Percentiles rank a stretch among this genome's conserved stretches.
phyloP scores from a whole-genome alignment of 169 alveolate genomes.

The Plasmodium gonderi region DNA sequence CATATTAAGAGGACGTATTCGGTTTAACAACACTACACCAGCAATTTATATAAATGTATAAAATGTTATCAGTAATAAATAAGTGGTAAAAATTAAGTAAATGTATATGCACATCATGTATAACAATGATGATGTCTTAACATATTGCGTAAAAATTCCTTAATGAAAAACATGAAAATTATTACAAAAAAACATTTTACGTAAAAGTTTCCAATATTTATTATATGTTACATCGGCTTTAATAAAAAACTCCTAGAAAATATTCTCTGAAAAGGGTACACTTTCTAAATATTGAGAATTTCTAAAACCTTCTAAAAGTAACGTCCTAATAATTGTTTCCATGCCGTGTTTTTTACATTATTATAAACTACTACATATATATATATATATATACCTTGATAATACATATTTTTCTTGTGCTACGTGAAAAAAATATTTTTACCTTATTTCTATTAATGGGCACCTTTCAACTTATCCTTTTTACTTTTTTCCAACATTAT shows the following conservation, averaged over 20 bases:
- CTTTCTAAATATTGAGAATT: not conserved
- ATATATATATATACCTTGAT: not conserved
- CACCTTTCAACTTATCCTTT: not conserved
- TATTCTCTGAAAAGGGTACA: not conserved
- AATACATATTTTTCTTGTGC: not conserved
- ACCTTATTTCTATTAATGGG: not conserved
- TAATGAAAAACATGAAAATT: not conserved
- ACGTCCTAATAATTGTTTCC: not conserved
- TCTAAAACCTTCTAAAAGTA: not conserved
- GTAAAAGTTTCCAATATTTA: not conserved
- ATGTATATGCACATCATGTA: not conserved
- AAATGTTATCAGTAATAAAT: not conserved
- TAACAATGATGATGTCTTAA: not conserved
- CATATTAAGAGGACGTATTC: not conserved
- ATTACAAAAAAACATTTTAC: not conserved
- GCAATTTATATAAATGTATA: not conserved
- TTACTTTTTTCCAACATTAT: not conserved
- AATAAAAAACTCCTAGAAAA: not conserved
- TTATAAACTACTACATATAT: not conserved
- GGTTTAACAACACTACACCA: not conserved
- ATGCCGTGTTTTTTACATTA: not conserved
- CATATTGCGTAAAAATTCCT: not conserved
- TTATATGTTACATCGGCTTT: not conserved
- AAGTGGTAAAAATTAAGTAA: not conserved
- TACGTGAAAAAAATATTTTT: not conserved